phyloP scores from a whole-genome alignment of 148 eudicot genomes.

The Chenopodium formosanum region DNA sequence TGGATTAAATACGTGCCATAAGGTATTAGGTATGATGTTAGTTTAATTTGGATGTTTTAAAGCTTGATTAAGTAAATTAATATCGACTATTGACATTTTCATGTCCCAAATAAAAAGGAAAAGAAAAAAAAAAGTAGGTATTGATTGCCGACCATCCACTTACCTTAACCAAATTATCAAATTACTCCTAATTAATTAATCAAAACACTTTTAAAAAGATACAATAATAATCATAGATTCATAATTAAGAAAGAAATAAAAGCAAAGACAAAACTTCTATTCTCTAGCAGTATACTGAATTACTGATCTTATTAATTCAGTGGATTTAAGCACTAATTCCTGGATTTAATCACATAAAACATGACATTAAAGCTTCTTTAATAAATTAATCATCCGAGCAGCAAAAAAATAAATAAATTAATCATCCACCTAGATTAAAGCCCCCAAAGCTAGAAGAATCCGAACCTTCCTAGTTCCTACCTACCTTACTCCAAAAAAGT shows the following conservation, averaged over 20 bases:
- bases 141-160: conserved; percentile 8
- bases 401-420: background rate
- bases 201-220: background rate
- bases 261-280: conserved; percentile 17
- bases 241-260: no score
- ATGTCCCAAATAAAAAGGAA: no score
- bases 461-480: conserved; percentile 14
- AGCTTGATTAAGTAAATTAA: no score
- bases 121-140: background rate
- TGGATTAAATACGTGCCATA: no score
- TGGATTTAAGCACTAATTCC: conserved; percentile 6
- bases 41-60: no score
- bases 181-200: background rate
- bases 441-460: conserved; percentile 2
- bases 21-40: no score
- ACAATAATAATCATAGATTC: background rate
- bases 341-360: conserved; percentile 14
- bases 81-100: no score
- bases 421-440: background rate
- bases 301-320: background rate
- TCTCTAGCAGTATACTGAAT: background rate
- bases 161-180: conserved; percentile 11
- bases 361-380: background rate
- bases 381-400: background rate
- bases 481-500: conserved; percentile 2